A percentile compares a stretch with the other conserved stretches of the same genome.
phyloP scores from a whole-genome alignment of 495 filamentous ascomycete species.

The Hypomontagnella monticulosa region DNA sequence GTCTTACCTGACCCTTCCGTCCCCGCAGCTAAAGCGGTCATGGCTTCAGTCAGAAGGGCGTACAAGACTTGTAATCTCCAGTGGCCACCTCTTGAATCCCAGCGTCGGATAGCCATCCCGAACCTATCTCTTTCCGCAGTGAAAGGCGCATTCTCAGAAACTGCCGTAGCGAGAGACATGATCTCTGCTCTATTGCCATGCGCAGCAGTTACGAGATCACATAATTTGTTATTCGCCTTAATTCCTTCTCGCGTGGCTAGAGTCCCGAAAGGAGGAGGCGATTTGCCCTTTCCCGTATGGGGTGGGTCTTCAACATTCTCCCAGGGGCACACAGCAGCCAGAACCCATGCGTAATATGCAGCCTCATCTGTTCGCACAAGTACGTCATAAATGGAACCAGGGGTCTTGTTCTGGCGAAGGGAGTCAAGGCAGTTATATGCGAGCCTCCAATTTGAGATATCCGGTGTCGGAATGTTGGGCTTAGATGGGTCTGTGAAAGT shows the following conservation, averaged over 20 bases:
- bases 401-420: constrained; percentile 59
- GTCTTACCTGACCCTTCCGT: constrained; percentile 20
- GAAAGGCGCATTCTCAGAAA: constrained; percentile 48
- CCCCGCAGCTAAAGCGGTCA: constrained; percentile 46
- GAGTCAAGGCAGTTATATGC: constrained; percentile 62
- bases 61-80: constrained; percentile 82
- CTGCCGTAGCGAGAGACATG: constrained; percentile 62
- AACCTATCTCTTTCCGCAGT: constrained; percentile 57
- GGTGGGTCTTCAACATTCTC: constrained; percentile 61
- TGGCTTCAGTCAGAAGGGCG: constrained; percentile 72
- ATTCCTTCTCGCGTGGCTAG: constrained; percentile 79
- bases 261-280: constrained; percentile 55
- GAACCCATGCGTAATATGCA: constrained; percentile 75
- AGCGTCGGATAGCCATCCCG: constrained; percentile 80
- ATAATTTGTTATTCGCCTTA: constrained; percentile 77
- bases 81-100: constrained; percentile 67
- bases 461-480: constrained; percentile 47
- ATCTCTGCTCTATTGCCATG: constrained; percentile 69
- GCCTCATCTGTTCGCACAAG: constrained; percentile 69
- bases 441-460: constrained; percentile 54
- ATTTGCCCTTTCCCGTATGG: constrained; percentile 54
- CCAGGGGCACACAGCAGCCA: constrained; percentile 82
- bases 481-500: constrained; percentile 78
- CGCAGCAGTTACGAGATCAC: constrained; percentile 70
- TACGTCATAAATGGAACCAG: constrained; percentile 58